phyloP scores from a whole-genome alignment of 176 grass and related monocot genomes.

The Saccharum officinarum region DNA sequence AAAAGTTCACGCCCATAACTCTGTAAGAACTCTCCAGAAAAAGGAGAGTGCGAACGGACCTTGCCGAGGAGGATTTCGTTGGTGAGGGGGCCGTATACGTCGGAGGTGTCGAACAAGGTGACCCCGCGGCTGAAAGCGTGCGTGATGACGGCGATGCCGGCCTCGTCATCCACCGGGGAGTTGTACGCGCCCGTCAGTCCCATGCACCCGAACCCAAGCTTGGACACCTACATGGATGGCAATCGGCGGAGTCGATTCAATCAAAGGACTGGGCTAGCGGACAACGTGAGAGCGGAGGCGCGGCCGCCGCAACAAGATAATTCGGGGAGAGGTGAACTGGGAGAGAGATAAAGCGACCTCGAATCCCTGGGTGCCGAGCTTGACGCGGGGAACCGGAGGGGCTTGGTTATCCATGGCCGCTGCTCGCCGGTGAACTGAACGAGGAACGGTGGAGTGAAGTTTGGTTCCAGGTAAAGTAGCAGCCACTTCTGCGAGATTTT shows the following conservation, averaged over 20 bases:
- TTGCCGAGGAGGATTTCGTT: constrained; percentile 80
- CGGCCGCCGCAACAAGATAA: too few species aligned
- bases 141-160: constrained; percentile 51
- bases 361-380: constrained; percentile 51
- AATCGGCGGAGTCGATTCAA: not conserved
- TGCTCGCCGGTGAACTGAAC: too few species aligned
- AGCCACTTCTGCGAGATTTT: too few species aligned
- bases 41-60: not conserved
- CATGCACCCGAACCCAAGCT: constrained; percentile 84
- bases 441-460: too few species aligned
- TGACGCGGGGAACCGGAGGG: constrained; percentile 33
- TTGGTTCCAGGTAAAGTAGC: too few species aligned
- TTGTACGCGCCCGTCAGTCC: constrained; percentile 61
- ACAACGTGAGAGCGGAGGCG: too few species aligned
- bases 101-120: constrained; percentile 85
- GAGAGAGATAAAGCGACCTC: constrained; percentile 28
- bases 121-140: constrained; percentile 74
- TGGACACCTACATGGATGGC: constrained; percentile 53
- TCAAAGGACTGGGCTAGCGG: not conserved
- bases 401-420: constrained; percentile 29
- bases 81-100: constrained; percentile 66
- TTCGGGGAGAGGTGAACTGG: not conserved
- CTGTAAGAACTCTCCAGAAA: too few species aligned
- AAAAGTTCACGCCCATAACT: too few species aligned
- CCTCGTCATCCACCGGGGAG: constrained; percentile 53